Base-by-base conservation (phyloP, 495 filamentous ascomycete species). In the Viridothelium virens region DNA sequence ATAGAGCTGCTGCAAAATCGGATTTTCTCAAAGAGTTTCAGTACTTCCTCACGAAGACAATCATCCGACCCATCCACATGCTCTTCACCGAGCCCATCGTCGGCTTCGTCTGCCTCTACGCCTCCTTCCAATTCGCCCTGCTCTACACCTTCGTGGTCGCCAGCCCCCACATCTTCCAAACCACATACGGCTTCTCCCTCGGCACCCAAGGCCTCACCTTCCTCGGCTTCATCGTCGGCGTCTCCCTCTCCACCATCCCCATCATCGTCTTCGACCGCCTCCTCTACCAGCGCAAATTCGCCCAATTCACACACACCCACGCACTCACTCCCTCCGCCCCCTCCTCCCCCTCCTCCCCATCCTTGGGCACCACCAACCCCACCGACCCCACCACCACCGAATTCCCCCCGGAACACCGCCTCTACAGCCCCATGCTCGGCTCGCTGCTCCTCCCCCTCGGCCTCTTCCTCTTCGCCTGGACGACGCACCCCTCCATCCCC, bases 381-480 rank as follows among this genome's bases (percentile, higher is more conserved):
- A 33, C 53, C 3, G 25, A 59, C 37, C 61, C 36, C 33, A 63
- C 61, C 3, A 59, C 53, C 31, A 33, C 56, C 5, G 65, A 66
- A 14, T 73, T 73, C 38, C 68, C 70, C 9, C 48, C 70, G n/a
- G 72, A 74, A 38, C 31, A 74, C 56, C 46, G 72, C n/a, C 68
- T 74, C 7, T 70, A 66, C 38, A 53, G 67, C 11, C 64, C 72
- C 9, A 65, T 74, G 38, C 33, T 69, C 12, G 72, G 68, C 10
- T 72, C 70, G 1, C 67, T 74, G 56, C 33, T 69, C 11, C 66
- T 72, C 14, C 72, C 72, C 3, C 38, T 61, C 9, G 67, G 47
- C 36, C 63, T 74, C 16, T 81, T 83, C 72, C 76, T 74, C 72
- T 83, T 81, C 64, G 81, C 77, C 25, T 83, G 81, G 81, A 77